Evolutionary conservation across 1,139 yeast species (phyloP).

Genomic region (Pichia sorboxylosa): DNA sequence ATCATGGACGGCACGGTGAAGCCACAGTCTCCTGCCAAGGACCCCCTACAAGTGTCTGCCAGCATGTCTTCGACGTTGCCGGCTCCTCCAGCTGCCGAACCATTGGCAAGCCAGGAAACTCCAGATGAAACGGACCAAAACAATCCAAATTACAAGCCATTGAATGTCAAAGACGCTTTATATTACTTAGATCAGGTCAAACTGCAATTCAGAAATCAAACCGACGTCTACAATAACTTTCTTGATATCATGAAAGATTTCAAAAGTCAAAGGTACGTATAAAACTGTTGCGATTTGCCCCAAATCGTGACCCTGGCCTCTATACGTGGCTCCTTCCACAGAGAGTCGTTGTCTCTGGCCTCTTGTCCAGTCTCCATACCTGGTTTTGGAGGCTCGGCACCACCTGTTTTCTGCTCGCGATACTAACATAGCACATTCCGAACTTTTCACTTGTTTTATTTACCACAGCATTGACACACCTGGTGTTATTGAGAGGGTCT

Average conservation of each 20-base stretch:
- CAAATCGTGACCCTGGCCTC: no score
- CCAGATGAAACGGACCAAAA: conserved; percentile 7
- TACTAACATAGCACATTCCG: conserved; percentile 14
- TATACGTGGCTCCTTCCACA: no score
- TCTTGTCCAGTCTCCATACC: background rate
- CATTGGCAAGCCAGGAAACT: background rate
- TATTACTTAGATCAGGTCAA: conserved; percentile 93
- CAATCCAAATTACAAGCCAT: conserved; percentile 51
- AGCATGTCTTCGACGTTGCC: no score
- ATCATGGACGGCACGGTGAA: no score
- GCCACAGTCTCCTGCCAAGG: no score
- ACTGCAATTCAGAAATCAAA: conserved; percentile 80
- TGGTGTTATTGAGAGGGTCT: conserved; percentile 93
- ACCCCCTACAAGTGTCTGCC: background rate
- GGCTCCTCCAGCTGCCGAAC: background rate
- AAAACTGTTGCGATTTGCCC: background rate
- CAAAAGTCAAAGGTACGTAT: conserved; percentile 67
- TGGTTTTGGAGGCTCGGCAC: no score
- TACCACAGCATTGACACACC: conserved; percentile 76
- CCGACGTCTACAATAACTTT: conserved; percentile 92
- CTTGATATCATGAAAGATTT: conserved; percentile 97
- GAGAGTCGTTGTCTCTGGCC: no score
- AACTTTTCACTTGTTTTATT: background rate
- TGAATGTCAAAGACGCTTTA: conserved; percentile 92
- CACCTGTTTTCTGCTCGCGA: background rate